A percentile compares a stretch with the other conserved stretches of the same genome.
Evolutionary conservation across 2,329 filamentous ascomycete species (phyloP).

Genomic region (Chrysoporthe puriensis): DNA sequence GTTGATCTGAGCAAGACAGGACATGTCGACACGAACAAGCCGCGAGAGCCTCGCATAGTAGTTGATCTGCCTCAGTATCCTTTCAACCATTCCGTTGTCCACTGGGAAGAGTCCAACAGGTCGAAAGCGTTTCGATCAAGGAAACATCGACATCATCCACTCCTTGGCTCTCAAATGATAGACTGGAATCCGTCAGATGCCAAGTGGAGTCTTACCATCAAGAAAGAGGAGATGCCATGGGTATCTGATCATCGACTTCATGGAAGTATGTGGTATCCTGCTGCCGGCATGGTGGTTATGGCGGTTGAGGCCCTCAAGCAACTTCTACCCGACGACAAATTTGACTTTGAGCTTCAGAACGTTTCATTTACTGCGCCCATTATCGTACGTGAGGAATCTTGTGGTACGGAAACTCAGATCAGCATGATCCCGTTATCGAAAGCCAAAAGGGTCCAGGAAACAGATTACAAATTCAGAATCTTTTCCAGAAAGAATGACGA

Average conservation of each 20-base stretch:
- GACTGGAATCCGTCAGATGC: slow-evolving; percentile 49
- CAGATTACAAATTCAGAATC: background rate
- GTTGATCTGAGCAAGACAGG: no score
- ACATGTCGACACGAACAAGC: no score
- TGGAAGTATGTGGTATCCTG: slow-evolving; percentile 57
- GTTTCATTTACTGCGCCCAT: slow-evolving; percentile 33
- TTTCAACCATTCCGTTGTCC: slow-evolving; percentile 14
- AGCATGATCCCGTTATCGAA: background rate
- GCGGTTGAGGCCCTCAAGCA: slow-evolving; percentile 51
- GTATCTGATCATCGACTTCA: slow-evolving; percentile 62
- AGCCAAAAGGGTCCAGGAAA: background rate
- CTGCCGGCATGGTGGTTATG: slow-evolving; percentile 57
- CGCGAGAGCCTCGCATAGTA: background rate
- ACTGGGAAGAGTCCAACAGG: slow-evolving; percentile 18
- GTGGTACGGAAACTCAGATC: background rate
- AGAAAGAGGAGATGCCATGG: slow-evolving; percentile 56
- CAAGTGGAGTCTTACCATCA: slow-evolving; percentile 53
- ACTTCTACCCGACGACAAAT: slow-evolving; percentile 33
- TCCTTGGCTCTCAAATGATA: slow-evolving; percentile 49
- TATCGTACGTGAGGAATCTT: background rate
- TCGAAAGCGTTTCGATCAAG: slow-evolving; percentile 20
- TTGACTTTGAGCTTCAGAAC: slow-evolving; percentile 51
- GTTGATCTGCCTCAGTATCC: slow-evolving; percentile 21
- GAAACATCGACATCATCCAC: slow-evolving; percentile 45
- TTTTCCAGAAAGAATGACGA: background rate